Evolutionary conservation across 2,329 filamentous ascomycete species (phyloP), one percentile per base, ranked within the genome.

Genomic region (Xylaria sp.): DNA sequence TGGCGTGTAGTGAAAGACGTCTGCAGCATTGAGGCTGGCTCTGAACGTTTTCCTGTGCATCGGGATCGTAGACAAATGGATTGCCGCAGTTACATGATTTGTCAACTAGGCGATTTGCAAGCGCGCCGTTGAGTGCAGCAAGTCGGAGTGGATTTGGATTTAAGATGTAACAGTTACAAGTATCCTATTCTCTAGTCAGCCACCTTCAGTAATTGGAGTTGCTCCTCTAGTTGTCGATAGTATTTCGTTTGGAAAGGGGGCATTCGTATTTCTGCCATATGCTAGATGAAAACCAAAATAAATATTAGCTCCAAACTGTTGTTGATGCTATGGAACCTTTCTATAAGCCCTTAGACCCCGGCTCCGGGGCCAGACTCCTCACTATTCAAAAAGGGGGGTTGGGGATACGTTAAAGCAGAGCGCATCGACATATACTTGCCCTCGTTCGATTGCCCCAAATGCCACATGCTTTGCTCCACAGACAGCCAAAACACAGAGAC

Each of bases 101-200:
- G 64, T 61, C 69, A 70, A 47, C 72, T 68, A 66, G 64, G 61
- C 71, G 69, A 72, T 72, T 70, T 71, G 58, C 57, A 57, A 45
- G 36, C 53, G 24, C 32, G n/a, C 34, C 14, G 34, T 59, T 55
- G 1, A n/a, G 21, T 54, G 32, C 36, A 39, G 45, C 34, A n/a
- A 47, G 45, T 64, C 21, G 24, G 60, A 19, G 50, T 19, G 21
- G 53, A 54, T 21, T 36, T 19, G n/a, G 17, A 32, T 32, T 12
- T 39, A 30, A 27, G 36, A 21, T 39, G 30, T n/a, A 58, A 53
- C 45, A n/a, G 17, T 32, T 24, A 19, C n/a, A 42, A 21, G 14
- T 9, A 62, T 17, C 45, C 39, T 34, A 19, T 59, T 21, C 53
- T 63, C 6, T 9, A 47, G 32, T 51, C 14, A 50, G 30, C 42